A percentile compares a stretch with the other conserved stretches of the same genome.
These are phyloP conservation scores for Lactarius deliciosus DNA, from an alignment of 768 basidiomycete species.

Conservation along the genomic window DNA sequence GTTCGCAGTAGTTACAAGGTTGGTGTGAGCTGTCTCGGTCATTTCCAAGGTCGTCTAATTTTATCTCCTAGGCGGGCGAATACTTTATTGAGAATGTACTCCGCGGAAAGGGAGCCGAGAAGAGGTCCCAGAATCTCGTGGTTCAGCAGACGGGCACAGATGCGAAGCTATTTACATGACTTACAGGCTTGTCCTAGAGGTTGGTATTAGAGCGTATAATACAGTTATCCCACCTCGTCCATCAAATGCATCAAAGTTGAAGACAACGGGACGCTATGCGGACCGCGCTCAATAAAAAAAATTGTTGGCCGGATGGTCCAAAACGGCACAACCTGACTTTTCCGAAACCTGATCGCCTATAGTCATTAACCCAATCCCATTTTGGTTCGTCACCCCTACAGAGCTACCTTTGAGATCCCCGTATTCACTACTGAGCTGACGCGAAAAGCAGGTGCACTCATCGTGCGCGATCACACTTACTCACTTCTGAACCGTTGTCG, in stretches of 20 bases:
- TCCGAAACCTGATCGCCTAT: too few species aligned
- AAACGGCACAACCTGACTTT: too few species aligned
- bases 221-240: background rate
- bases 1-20: constrained; percentile 98
- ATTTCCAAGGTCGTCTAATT: constrained; percentile 2
- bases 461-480: too few species aligned
- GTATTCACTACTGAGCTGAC: too few species aligned
- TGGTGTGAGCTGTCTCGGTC: constrained; percentile 30
- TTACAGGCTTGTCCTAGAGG: background rate
- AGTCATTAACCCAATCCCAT: too few species aligned
- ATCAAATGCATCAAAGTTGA: too few species aligned
- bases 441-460: background rate
- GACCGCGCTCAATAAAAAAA: too few species aligned
- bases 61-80: constrained; percentile 77
- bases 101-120: constrained; percentile 54
- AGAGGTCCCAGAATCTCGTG: constrained; percentile 39
- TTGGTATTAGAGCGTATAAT: constrained; percentile 7
- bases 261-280: background rate
- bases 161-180: constrained; percentile 14
- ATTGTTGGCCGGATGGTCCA: too few species aligned
- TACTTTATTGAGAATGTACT: constrained; percentile 92
- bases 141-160: constrained; percentile 11
- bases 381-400: too few species aligned
- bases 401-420: too few species aligned
- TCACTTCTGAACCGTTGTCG: background rate